Conservation (phyloP, 2,329 filamentous ascomycete genomes). For the Hypoxylon sp. region DNA sequence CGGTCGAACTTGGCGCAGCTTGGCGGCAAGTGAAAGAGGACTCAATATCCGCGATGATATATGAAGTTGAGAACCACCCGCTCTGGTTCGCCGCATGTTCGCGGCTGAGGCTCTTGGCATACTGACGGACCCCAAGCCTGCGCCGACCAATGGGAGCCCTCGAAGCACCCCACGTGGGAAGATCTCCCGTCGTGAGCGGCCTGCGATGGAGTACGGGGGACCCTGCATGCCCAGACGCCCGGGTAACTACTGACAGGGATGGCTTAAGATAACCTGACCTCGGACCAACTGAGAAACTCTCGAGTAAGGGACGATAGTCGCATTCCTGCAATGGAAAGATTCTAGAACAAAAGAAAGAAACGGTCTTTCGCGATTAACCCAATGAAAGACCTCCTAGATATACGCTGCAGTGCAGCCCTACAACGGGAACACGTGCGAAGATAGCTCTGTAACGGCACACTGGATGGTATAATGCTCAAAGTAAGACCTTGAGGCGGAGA, state of each 20-base stretch:
- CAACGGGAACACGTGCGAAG: constrained; percentile 2
- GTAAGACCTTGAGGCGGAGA: constrained; percentile 15
- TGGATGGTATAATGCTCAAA: background rate
- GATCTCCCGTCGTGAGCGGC: constrained; percentile 39
- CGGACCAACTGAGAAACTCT: constrained; percentile 20
- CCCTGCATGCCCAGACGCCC: constrained; percentile 37
- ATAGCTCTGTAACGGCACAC: constrained; percentile 3
- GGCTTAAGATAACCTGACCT: constrained; percentile 15
- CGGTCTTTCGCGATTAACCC: constrained; percentile 8
- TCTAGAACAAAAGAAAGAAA: constrained; percentile 36
- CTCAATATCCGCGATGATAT: constrained; percentile 42
- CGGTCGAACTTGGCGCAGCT: constrained; percentile 35
- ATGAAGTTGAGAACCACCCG: constrained; percentile 10
- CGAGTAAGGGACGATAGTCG: constrained; percentile 5
- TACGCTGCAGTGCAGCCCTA: constrained; percentile 6
- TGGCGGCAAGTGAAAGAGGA: constrained; percentile 32
- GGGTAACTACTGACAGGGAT: constrained; percentile 31
- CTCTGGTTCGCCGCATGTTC: constrained; percentile 39
- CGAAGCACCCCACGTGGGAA: constrained; percentile 34
- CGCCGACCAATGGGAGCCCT: constrained; percentile 27
- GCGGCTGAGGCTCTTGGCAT: constrained; percentile 46
- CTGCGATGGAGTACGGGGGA: constrained; percentile 23
- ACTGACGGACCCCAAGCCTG: constrained; percentile 7
- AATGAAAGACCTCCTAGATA: constrained; percentile 18
- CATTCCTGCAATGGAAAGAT: constrained; percentile 39